phyloP scores from a whole-genome alignment of 305 asterid genomes.

The Stenogyne calaminthoides region DNA sequence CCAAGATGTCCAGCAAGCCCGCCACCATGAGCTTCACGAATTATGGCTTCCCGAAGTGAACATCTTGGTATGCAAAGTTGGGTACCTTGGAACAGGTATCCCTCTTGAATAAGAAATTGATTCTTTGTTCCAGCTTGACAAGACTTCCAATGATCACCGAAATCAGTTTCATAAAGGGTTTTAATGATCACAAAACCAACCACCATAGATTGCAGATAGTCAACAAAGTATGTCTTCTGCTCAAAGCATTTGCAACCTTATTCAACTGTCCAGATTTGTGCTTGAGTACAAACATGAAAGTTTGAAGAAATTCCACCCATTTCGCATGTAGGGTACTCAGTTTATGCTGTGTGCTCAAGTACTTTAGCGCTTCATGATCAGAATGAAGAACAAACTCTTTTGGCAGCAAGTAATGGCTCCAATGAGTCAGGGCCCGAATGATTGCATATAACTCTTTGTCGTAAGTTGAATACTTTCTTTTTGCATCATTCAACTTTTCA shows the following conservation, averaged over 20 bases:
- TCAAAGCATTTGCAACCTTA: slow-evolving; percentile 27
- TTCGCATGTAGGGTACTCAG: background rate
- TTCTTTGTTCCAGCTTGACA: background rate
- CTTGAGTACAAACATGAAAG: background rate
- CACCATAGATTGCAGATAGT: background rate
- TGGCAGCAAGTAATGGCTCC: slow-evolving; percentile 5
- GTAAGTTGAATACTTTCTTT: slow-evolving; percentile 19
- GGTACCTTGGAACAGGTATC: background rate
- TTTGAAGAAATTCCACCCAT: slow-evolving; percentile 19
- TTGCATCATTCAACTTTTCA: too few species aligned
- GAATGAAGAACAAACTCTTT: slow-evolving; percentile 13
- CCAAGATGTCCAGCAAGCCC: background rate
- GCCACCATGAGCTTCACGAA: background rate
- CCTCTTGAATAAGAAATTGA: background rate
- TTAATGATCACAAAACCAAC: slow-evolving; percentile 22
- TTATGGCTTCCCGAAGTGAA: background rate
- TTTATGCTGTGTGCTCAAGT: background rate
- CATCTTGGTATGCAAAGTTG: slow-evolving; percentile 9
- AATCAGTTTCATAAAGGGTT: background rate
- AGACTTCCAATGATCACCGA: background rate
- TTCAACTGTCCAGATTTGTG: slow-evolving; percentile 4
- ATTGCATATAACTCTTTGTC: slow-evolving; percentile 23
- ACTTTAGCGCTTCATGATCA: slow-evolving; percentile 18
- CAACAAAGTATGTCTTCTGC: background rate
- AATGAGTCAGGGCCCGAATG: background rate